Evolutionary conservation across 768 basidiomycete species (phyloP), one percentile per base, ranked within the genome.

Genomic region (Podaxis carcinomalis): DNA sequence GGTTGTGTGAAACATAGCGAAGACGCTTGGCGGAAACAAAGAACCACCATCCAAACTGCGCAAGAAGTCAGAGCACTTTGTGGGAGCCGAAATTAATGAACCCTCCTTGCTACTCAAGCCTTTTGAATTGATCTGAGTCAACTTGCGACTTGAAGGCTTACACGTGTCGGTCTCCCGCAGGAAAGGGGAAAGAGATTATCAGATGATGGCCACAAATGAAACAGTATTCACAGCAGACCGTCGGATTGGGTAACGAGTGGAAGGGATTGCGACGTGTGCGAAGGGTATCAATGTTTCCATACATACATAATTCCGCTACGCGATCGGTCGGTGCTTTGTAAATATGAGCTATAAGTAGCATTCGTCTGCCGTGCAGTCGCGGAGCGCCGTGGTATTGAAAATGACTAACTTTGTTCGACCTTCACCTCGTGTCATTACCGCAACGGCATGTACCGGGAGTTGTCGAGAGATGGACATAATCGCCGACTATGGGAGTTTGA

Each of bases 121-220:
- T 36, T 50, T 55, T 44, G 39, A 47, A 54, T 54, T 49, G 59
- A 42, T 59, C 25, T 40, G 37, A 59, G 56, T 35, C 57, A 51
- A 51, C 14, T 35, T 50, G 19, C n/a, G 36, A 21, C 35, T 35
- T 16, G 35, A 13, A 49, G 21, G 44, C n/a, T 35, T 23, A 55
- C 52, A 61, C 59, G 59, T 61, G 59, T 27, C 39, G 32, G 35
- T 23, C 25, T n/a, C 5, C 44, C 49, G 35, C 21, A 49, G 23
- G 36, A 40, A 52, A 61, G 27, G 53, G 53, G 28, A 25, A 61
- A 49, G 35, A 21, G 32, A 49, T 13, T 39, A 49, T 67, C 66
- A 67, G 62, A 64, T 63, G 66, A 67, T 63, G 59, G 40, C 54
- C 40, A 62, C 58, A 64, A 63, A 49, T 62, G 57, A 32, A 25